A percentile compares a stretch with the other conserved stretches of the same genome.
phyloP scores from a whole-genome alignment of 2,329 filamentous ascomycete species.

The Microsporum audouinii region DNA sequence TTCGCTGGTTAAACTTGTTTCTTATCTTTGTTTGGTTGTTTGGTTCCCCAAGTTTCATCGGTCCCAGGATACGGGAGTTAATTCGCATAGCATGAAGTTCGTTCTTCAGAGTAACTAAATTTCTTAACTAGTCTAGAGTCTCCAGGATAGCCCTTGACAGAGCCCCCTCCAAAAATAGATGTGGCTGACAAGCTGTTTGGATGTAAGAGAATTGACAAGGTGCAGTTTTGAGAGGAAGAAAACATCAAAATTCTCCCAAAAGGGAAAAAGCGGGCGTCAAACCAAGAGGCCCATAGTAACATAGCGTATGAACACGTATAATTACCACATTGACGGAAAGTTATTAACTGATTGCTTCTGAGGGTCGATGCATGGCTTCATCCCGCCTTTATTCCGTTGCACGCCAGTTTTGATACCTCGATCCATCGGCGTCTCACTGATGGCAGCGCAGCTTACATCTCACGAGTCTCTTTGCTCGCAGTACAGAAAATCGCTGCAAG shows the following conservation, averaged over 20 bases:
- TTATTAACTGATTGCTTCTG: not conserved
- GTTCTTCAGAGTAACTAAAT: not conserved
- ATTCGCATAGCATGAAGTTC: not conserved
- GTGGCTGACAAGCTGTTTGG: no score
- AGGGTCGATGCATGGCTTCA: not conserved
- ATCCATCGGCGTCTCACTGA: not conserved
- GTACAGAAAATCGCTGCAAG: slow-evolving; percentile 32
- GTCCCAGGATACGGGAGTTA: not conserved
- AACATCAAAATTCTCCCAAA: not conserved
- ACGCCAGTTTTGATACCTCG: not conserved
- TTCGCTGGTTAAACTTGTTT: not conserved
- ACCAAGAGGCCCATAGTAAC: not conserved
- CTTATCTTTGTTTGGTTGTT: not conserved
- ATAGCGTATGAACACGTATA: not conserved
- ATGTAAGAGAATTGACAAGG: no score
- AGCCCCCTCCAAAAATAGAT: not conserved
- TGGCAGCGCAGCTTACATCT: not conserved
- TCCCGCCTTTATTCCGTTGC: not conserved
- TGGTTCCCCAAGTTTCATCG: not conserved
- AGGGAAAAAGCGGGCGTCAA: not conserved
- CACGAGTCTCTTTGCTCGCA: slow-evolving; percentile 25
- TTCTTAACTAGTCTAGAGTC: not conserved
- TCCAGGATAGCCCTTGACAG: not conserved
- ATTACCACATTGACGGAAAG: not conserved
- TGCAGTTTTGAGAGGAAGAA: not conserved